These are phyloP conservation scores for Calonectria pseudoturangicola DNA, from an alignment of 2,329 filamentous ascomycete genomes.

Conservation along the genomic window DNA sequence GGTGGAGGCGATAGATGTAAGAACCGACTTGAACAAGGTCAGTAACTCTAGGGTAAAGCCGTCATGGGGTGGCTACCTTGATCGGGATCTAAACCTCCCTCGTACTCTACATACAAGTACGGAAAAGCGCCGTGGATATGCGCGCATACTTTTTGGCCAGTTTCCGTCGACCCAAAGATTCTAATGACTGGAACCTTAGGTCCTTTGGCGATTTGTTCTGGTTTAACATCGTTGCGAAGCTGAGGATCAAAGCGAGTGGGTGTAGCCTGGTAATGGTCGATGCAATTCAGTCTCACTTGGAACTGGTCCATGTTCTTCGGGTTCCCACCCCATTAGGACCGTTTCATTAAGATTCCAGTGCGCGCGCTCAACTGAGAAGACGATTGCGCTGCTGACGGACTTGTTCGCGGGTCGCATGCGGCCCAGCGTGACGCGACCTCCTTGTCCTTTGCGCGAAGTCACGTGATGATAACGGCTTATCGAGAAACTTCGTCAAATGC, in stretches of 20 bases:
- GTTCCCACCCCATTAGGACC: conserved; percentile 45
- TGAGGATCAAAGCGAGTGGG: conserved; percentile 88
- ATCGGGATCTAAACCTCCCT: conserved; percentile 78
- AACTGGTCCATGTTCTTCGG: conserved; percentile 77
- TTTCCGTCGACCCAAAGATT: conserved; percentile 94
- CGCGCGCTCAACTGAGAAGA: not conserved
- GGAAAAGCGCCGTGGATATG: conserved; percentile 97
- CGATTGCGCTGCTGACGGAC: not conserved
- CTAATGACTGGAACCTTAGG: conserved; percentile 90
- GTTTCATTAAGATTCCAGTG: not conserved
- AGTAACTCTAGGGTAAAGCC: conserved; percentile 35
- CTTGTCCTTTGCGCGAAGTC: conserved; percentile 49
- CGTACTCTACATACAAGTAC: conserved; percentile 94
- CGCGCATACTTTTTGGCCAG: conserved; percentile 95
- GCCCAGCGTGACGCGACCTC: conserved; percentile 16
- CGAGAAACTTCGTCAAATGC: not conserved
- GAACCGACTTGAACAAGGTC: conserved; percentile 74
- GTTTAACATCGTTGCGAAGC: conserved; percentile 79
- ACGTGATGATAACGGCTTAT: conserved; percentile 53
- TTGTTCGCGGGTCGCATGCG: conserved; percentile 13
- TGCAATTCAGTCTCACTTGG: conserved; percentile 93
- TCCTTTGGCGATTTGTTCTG: conserved; percentile 75
- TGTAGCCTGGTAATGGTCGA: conserved; percentile 92
- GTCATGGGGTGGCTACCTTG: conserved; percentile 73
- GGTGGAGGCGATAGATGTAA: conserved; percentile 86